Conservation (phyloP, 140 eudicot genomes). For the Senecio squalidus region DNA sequence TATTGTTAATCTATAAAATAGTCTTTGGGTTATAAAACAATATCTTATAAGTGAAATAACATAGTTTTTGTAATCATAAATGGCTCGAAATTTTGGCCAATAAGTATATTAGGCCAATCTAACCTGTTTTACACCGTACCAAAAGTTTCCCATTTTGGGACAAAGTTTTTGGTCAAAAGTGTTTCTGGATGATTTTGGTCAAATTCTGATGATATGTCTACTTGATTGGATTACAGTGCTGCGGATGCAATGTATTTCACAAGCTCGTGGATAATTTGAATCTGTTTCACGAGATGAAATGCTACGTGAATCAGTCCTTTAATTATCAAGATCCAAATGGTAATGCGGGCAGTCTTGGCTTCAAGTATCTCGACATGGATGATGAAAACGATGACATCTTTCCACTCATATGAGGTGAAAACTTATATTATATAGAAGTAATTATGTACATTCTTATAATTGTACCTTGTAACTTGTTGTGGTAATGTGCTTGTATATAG, state of each 20-base stretch:
- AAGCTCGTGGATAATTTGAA: conserved; percentile 95
- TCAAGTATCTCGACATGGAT: conserved; percentile 60
- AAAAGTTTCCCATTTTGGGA: background rate
- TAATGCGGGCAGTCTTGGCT: conserved; percentile 34
- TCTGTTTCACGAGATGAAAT: conserved; percentile 84
- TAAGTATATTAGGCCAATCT: too few relatives aligned
- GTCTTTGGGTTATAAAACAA: too few relatives aligned
- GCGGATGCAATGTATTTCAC: conserved; percentile 92
- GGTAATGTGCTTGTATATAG: conserved; percentile 17
- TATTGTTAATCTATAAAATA: too few relatives aligned
- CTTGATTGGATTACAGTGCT: conserved; percentile 45
- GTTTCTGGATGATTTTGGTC: conserved; percentile 17
- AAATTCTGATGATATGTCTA: background rate
- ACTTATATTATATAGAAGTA: background rate
- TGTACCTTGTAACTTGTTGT: background rate
- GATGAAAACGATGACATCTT: conserved; percentile 40
- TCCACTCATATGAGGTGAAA: conserved; percentile 39
- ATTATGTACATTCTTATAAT: conserved; percentile 15
- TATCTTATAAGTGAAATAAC: too few relatives aligned
- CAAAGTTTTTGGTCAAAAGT: background rate
- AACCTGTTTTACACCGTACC: too few relatives aligned
- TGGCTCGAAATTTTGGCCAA: too few relatives aligned
- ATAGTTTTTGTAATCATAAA: too few relatives aligned
- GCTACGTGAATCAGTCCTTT: conserved; percentile 75
- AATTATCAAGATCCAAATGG: conserved; percentile 51